A percentile compares a stretch with the other conserved stretches of the same genome.
Conservation (phyloP, 257 asterid species). For the Fraxinus anomala region DNA sequence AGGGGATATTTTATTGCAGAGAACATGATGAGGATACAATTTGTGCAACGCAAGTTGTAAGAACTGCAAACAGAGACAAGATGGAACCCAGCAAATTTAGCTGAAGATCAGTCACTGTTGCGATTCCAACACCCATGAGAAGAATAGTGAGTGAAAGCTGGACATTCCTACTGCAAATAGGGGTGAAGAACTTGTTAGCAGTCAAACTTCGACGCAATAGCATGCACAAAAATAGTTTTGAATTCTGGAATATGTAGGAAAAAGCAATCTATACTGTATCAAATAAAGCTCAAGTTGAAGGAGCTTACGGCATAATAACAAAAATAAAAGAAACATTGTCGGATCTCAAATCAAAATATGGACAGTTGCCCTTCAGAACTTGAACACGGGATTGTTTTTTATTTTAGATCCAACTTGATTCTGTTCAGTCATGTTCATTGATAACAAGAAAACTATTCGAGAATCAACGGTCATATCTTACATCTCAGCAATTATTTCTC, state of each 20-base stretch:
- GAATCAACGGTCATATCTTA: neutral
- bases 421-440: neutral
- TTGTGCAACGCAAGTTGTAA: constrained; percentile 87
- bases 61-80: constrained; percentile 77
- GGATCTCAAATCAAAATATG: neutral
- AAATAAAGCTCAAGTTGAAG: too few relatives aligned
- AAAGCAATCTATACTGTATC: too few relatives aligned
- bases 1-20: too few relatives aligned
- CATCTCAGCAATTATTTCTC: neutral
- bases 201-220: too few relatives aligned
- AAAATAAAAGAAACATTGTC: neutral
- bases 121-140: constrained; percentile 90
- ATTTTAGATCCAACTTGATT: neutral
- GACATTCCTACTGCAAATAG: constrained; percentile 67
- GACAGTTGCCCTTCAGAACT: neutral
- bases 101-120: constrained; percentile 90
- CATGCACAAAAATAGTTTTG: too few relatives aligned
- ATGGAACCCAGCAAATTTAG: constrained; percentile 76
- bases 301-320: too few relatives aligned
- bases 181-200: constrained; percentile 25
- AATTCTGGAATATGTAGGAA: too few relatives aligned
- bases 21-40: constrained; percentile 66
- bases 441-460: neutral
- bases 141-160: constrained; percentile 67
- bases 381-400: neutral